These are phyloP conservation scores for Notholithocarpus densiflorus DNA, from an alignment of 306 rosid genomes.

Conservation along the genomic window DNA sequence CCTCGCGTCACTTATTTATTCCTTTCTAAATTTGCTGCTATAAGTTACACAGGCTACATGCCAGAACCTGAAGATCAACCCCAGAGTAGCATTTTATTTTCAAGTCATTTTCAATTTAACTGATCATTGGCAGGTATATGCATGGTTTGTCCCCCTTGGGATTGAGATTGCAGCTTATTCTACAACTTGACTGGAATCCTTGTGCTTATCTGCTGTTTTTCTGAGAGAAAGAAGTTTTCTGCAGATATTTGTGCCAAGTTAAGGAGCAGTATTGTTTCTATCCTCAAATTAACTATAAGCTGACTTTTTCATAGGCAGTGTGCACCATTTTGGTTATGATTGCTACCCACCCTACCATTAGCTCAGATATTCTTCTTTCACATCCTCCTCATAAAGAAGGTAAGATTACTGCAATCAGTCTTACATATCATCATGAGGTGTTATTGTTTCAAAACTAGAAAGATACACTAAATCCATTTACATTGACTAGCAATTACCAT, in stretches of 20 bases:
- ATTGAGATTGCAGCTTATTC: constrained; percentile 99
- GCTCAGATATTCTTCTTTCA: constrained; percentile 94
- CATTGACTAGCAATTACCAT: no score
- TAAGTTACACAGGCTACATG: constrained; percentile 22
- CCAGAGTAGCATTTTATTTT: constrained; percentile 53
- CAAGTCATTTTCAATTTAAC: constrained; percentile 65
- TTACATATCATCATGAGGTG: not conserved
- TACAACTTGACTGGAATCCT: no score
- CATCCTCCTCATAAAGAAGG: constrained; percentile 89
- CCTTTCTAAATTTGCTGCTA: constrained; percentile 14
- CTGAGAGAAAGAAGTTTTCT: constrained; percentile 73
- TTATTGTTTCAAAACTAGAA: not conserved
- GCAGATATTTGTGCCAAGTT: constrained; percentile 62
- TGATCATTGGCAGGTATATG: constrained; percentile 77
- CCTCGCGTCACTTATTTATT: not conserved
- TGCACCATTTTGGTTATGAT: constrained; percentile 89
- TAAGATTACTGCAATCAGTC: constrained; percentile 36
- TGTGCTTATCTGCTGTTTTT: constrained; percentile 81
- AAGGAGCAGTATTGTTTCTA: constrained; percentile 63
- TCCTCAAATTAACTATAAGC: constrained; percentile 1
- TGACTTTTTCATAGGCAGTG: constrained; percentile 48
- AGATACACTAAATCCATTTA: no score
- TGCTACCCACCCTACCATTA: constrained; percentile 87
- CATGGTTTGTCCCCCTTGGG: constrained; percentile 83
- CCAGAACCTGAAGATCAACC: not conserved